Evolutionary conservation across 768 basidiomycete species (phyloP).

Genomic region (Boletus bicolor): DNA sequence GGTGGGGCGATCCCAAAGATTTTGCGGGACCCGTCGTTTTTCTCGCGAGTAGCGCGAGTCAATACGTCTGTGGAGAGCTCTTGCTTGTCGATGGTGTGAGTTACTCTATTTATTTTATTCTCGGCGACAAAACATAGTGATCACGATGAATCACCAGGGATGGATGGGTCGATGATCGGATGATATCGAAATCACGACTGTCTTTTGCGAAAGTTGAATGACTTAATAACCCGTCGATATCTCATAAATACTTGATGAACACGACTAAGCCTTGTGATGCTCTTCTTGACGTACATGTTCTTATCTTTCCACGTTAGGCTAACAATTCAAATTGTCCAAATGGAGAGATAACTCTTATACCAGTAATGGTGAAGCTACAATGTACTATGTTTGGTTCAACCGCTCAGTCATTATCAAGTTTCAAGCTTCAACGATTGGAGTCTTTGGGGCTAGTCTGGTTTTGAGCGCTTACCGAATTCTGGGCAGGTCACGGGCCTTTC

Average conservation of each 20-base stretch:
- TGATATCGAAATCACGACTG: neutral
- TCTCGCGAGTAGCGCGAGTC: slow-evolving; percentile 59
- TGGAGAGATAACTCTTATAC: slow-evolving; percentile 1
- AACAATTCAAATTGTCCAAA: slow-evolving; percentile 8
- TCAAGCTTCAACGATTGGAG: neutral
- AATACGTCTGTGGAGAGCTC: slow-evolving; percentile 68
- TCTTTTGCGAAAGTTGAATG: slow-evolving; percentile 2
- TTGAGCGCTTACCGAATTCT: neutral
- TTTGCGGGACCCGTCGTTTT: slow-evolving; percentile 68
- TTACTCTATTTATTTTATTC: slow-evolving; percentile 10
- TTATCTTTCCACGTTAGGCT: slow-evolving; percentile 4
- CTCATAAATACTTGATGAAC: slow-evolving; percentile 1
- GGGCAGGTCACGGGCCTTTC: neutral
- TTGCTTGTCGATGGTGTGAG: slow-evolving; percentile 68
- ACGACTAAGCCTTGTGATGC: neutral
- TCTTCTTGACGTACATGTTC: slow-evolving; percentile 17
- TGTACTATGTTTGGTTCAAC: neutral
- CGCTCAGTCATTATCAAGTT: neutral
- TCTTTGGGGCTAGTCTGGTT: neutral
- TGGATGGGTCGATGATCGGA: slow-evolving; percentile 54
- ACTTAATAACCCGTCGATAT: neutral
- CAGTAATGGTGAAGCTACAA: neutral
- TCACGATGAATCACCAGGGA: slow-evolving; percentile 38
- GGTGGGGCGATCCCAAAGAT: slow-evolving; percentile 66
- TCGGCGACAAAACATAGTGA: neutral